Conservation (phyloP, 306 rosid genomes). For the Vigna radiata region DNA sequence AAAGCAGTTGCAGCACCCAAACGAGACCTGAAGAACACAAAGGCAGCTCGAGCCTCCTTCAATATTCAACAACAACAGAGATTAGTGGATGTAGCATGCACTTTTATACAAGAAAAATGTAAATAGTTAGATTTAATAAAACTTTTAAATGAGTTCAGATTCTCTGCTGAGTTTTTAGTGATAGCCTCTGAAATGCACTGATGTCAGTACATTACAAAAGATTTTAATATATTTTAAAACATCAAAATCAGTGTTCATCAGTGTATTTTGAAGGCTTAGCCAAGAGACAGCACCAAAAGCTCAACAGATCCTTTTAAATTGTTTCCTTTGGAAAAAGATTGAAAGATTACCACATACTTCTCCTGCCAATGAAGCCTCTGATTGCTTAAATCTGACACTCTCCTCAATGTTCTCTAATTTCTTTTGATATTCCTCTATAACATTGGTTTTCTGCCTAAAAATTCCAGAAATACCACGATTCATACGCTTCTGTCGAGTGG, state of each 20-base stretch:
- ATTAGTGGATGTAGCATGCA: slow-evolving; percentile 40
- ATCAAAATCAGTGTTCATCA: no score
- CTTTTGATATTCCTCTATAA: slow-evolving; percentile 69
- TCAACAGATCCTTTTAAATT: slow-evolving; percentile 3
- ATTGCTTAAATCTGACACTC: slow-evolving; percentile 70
- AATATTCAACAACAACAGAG: slow-evolving; percentile 40
- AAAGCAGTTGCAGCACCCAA: slow-evolving; percentile 78
- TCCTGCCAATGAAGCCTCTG: slow-evolving; percentile 69
- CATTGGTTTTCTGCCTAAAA: slow-evolving; percentile 60
- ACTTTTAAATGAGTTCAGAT: no score
- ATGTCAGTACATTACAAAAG: no score
- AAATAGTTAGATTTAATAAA: slow-evolving; percentile 25
- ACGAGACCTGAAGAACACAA: slow-evolving; percentile 88
- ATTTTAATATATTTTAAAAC: no score
- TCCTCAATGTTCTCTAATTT: slow-evolving; percentile 76
- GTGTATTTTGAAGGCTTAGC: no score
- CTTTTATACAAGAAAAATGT: slow-evolving; percentile 17
- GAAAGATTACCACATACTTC: slow-evolving; percentile 71
- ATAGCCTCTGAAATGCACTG: no score
- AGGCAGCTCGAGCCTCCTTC: slow-evolving; percentile 88
- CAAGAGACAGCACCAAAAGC: not conserved
- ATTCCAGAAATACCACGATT: slow-evolving; percentile 58
- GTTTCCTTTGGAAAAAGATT: slow-evolving; percentile 15
- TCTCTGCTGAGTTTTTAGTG: no score
- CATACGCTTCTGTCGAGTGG: slow-evolving; percentile 46